Evolutionary conservation across 345 rosid species (phyloP).

Genomic region (Hibiscus trionum): DNA sequence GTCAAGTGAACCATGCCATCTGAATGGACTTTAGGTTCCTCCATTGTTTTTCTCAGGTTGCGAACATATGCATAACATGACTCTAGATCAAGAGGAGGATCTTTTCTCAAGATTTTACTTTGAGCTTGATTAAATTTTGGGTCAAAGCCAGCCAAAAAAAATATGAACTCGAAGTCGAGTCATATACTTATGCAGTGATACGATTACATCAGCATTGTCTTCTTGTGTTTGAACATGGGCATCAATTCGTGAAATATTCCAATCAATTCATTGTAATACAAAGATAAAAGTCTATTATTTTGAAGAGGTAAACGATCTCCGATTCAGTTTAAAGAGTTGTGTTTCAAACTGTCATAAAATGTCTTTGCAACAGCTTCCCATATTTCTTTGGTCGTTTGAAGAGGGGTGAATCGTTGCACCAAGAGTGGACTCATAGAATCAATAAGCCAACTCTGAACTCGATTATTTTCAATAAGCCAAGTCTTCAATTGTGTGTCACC

Average conservation of each 20-base stretch:
- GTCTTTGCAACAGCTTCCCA: neutral
- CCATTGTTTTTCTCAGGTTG: neutral
- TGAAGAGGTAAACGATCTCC: neutral
- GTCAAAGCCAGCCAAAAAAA: neutral
- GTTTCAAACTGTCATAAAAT: constrained; percentile 6
- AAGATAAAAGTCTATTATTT: neutral
- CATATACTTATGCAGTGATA: neutral
- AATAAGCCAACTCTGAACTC: constrained; percentile 6
- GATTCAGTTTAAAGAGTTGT: neutral
- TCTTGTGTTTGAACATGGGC: neutral
- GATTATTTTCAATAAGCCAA: neutral
- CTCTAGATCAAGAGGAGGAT: neutral
- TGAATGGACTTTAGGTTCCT: neutral
- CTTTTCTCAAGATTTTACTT: neutral
- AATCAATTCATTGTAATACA: constrained; percentile 2
- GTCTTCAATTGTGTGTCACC: neutral
- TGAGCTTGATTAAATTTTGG: neutral
- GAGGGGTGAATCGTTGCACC: neutral
- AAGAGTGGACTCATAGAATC: neutral
- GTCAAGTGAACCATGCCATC: neutral
- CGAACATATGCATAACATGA: neutral
- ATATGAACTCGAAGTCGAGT: constrained; percentile 11
- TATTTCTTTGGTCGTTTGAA: neutral
- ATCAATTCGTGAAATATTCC: constrained; percentile 1
- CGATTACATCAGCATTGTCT: neutral